These are phyloP conservation scores for Candida mesenterica DNA, from an alignment of 1,139 yeast genomes.

Conservation along the genomic window DNA sequence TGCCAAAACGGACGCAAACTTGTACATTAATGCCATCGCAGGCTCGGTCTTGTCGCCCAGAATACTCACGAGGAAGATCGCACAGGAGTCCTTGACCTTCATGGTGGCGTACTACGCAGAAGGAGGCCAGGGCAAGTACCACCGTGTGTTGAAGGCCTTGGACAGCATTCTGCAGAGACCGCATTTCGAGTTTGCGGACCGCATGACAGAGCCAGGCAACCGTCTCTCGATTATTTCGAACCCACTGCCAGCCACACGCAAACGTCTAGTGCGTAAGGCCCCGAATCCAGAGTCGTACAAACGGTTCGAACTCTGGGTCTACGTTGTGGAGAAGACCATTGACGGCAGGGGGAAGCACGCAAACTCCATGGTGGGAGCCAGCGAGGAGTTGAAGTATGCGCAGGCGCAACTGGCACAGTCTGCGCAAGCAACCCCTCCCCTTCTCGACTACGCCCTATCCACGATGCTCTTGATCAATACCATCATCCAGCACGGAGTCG, in stretches of 20 bases:
- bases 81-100: slow-evolving; percentile 69
- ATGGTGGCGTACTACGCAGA: slow-evolving; percentile 43
- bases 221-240: slow-evolving; percentile 2
- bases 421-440: slow-evolving; percentile 41
- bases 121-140: slow-evolving; percentile 49
- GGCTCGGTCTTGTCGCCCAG: slow-evolving; percentile 56
- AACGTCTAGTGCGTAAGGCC: slow-evolving; percentile 39
- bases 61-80: slow-evolving; percentile 72
- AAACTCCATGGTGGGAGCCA: slow-evolving; percentile 91
- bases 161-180: slow-evolving; percentile 61
- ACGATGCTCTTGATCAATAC: slow-evolving; percentile 77
- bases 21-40: slow-evolving; percentile 42
- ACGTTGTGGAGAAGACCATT: slow-evolving; percentile 66
- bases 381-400: slow-evolving; percentile 72
- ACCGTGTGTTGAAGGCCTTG: slow-evolving; percentile 61
- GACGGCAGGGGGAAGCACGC: slow-evolving; percentile 82
- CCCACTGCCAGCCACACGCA: slow-evolving; percentile 12
- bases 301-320: slow-evolving; percentile 84
- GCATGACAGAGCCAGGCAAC: slow-evolving; percentile 2
- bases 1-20: slow-evolving; percentile 40
- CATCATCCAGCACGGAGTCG: slow-evolving; percentile 64
- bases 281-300: slow-evolving; percentile 42
- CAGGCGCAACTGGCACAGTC: slow-evolving; percentile 53
- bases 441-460: slow-evolving; percentile 77
- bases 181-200: slow-evolving; percentile 45